These are phyloP conservation scores for Ceriops decandra DNA, from an alignment of 345 rosid genomes.

Conservation along the genomic window DNA sequence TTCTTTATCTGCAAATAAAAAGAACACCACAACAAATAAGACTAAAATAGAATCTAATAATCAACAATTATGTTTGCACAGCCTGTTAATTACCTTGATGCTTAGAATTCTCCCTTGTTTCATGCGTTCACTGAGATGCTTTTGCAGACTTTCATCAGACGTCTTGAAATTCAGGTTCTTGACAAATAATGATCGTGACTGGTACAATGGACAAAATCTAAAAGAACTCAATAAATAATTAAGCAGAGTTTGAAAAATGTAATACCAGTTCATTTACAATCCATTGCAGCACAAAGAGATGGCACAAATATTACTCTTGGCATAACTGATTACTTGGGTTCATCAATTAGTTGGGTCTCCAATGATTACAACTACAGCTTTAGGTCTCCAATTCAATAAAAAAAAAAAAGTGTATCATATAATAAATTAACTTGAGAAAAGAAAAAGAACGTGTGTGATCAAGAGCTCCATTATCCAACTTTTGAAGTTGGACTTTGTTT, in stretches of 20 bases:
- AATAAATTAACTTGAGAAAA: no score
- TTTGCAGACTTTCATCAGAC: constrained; percentile 66
- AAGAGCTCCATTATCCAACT: no score
- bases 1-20: constrained; percentile 58
- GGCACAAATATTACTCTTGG: not conserved
- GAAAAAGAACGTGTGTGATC: no score
- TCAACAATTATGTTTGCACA: not conserved
- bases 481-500: no score
- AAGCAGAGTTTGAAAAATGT: not conserved
- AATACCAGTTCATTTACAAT: not conserved
- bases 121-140: constrained; percentile 62
- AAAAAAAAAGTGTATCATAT: no score
- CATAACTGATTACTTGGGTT: not conserved
- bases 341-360: not conserved
- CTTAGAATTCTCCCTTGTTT: constrained; percentile 70
- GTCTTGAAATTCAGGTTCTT: constrained; percentile 94
- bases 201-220: constrained; percentile 30
- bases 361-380: no score
- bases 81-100: constrained; percentile 55
- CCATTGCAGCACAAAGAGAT: not conserved
- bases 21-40: constrained; percentile 8
- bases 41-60: constrained; percentile 17
- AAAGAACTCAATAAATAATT: constrained; percentile 2
- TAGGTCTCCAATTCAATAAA: no score
- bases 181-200: constrained; percentile 83